Base-by-base conservation (phyloP, 1,284 basidiomycete genomes). In the Xerocomus minutiporus region DNA sequence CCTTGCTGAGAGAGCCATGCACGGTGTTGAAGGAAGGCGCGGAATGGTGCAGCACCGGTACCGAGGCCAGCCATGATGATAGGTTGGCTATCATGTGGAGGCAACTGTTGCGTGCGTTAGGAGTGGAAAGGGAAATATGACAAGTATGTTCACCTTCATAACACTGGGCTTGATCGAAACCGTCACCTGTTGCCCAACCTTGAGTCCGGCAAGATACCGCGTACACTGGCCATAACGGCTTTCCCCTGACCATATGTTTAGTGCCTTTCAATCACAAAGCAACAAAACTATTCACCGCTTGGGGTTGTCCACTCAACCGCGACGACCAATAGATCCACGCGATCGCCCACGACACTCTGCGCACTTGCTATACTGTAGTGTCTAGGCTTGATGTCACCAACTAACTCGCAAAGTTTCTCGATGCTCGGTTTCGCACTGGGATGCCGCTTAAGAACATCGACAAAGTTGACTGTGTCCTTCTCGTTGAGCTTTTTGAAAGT, bases 41-140 rank as follows among this genome's bases (percentile, higher is more conserved):
- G 91, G 90, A 99, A 99, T 39, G 96, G 96, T 12, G 96, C 96
- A 5, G 94, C 96, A 56, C 95, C 96, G 1, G 97, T 99, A 52
- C 96, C 97, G 41, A 99, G 86, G 66, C 96, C 96, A 46, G 96
- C 94, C 91, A 99, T 95, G 74, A 99, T 97, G 72, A 99, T 81
- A 45, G 96, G 96, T 70, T 97, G 93, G 54, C 78, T 80, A 67
- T 86, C 78, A 67, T 85, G 79, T 4, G 89, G 88, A 53, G 97
- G 96, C 9, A 97, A 78, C 89, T 89, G 57, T 41, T 54, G 34
- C 28, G n/a, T 28, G n/a, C 11, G 34, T 59, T 42, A 56, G 53
- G 25, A 48, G 23, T 20, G 26, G 35, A 29, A 39, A 25, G 6
- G 1, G 13, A 7, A 13, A 44, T 1, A 15, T 31, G 29, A 8